Evolutionary conservation across 208 protist species (phyloP), one percentile per base, ranked within the genome.

Genomic region (Leishmania turanica): DNA sequence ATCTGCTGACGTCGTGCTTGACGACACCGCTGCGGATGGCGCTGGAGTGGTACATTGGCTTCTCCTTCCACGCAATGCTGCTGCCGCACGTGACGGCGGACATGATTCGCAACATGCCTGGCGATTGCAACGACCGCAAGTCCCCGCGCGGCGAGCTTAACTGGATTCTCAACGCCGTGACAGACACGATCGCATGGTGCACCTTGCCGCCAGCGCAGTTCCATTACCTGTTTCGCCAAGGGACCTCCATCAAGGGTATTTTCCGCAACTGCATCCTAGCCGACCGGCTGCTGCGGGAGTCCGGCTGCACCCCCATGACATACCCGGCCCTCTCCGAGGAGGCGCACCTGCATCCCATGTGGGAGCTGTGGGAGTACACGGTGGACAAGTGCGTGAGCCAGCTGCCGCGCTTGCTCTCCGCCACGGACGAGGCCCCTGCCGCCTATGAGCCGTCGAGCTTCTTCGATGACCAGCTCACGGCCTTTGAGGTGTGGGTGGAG

Each of bases 161-260:
- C 80, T 99, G 98, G 98, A 99, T 99, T 54, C 99, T 99, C 75
- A 99, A 96, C 21, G 99, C 99, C 3, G 93, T 99, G 53, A 99
- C 99, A 1, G 99, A 99, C 87, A 99, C 99, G 1, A 99, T 99
- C 73, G 99, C 99, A 40, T 99, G 99, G 99, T 99, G 97, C 84
- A 95, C 98, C 3, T 78, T 99, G 60, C 89, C 95, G 42, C 86
- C 90, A 40, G 80, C 93, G 8, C 89, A 99, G 64, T 99, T 99
- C 85, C 94, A 99, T 87, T 91, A 93, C 75, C 85, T 99, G 17
- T 99, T 99, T 83, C 93, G 98, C 21, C 97, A 99, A 69, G 99
- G 99, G 85, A 84, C 99, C 1, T 90, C 99, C 9, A 96, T 99
- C 8, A 95, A 96, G 21, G 84, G 93, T 6, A 83, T 99, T 5